A percentile compares a stretch with the other conserved stretches of the same genome.
phyloP scores from a whole-genome alignment of 805 yeast species.

The Cyberlindnera amylophila region DNA sequence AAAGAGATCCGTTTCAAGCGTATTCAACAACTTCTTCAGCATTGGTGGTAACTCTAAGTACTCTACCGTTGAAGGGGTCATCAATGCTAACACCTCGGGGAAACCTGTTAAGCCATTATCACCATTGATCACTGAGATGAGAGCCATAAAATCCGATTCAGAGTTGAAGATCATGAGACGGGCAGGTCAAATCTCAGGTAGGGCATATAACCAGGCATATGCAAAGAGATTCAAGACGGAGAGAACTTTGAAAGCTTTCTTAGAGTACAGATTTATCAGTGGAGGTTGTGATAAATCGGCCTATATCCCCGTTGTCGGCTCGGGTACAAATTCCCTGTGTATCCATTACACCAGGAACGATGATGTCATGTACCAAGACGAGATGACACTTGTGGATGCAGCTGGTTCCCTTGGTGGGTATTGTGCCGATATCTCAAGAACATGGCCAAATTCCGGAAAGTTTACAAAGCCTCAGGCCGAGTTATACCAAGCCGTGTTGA shows the following conservation, averaged over 20 bases:
- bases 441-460: slow-evolving; percentile 85
- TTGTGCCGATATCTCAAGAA: slow-evolving; percentile 91
- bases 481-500: slow-evolving; percentile 81
- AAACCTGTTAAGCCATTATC: slow-evolving; percentile 42
- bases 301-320: slow-evolving; percentile 94
- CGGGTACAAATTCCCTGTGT: slow-evolving; percentile 84
- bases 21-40: slow-evolving; percentile 31
- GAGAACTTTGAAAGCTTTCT: slow-evolving; percentile 69
- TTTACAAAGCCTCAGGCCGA: slow-evolving; percentile 81
- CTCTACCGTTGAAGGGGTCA: slow-evolving; percentile 28
- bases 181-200: slow-evolving; percentile 79
- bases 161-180: slow-evolving; percentile 77
- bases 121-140: slow-evolving; percentile 40
- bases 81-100: slow-evolving; percentile 25
- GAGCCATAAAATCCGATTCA: slow-evolving; percentile 70
- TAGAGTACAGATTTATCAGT: slow-evolving; percentile 76
- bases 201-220: slow-evolving; percentile 81
- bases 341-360: slow-evolving; percentile 95
- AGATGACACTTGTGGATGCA: slow-evolving; percentile 89
- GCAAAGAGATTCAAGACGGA: slow-evolving; percentile 66
- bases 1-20: slow-evolving; percentile 14
- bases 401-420: slow-evolving; percentile 93
- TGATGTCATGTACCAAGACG: slow-evolving; percentile 70
- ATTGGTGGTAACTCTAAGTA: slow-evolving; percentile 24
- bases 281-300: slow-evolving; percentile 92